phyloP scores from a whole-genome alignment of 345 rosid genomes.

The Gossypium herbaceum region DNA sequence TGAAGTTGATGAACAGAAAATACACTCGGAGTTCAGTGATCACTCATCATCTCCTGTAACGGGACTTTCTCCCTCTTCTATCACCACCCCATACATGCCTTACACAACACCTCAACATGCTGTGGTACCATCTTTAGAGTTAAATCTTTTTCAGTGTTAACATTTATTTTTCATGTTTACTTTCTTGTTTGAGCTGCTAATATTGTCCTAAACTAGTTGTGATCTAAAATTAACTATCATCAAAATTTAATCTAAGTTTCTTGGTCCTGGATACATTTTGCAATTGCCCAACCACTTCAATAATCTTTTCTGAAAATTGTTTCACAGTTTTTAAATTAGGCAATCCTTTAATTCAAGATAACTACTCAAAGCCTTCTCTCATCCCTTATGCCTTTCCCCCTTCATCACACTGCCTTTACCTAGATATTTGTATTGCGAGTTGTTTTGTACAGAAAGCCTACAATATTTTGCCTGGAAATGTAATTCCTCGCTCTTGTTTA shows the following conservation, averaged over 20 bases:
- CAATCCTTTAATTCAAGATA: neutral
- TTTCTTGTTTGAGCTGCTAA: neutral
- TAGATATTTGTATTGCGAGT: too few species aligned
- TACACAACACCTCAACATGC: conserved; percentile 47
- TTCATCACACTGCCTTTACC: too few species aligned
- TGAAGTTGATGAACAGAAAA: conserved; percentile 66
- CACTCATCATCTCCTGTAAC: conserved; percentile 43
- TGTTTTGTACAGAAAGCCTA: too few species aligned
- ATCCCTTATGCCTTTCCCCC: too few species aligned
- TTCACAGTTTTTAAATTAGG: too few species aligned
- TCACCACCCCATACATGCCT: conserved; percentile 46
- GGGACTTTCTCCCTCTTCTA: conserved; percentile 42
- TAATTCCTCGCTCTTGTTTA: neutral
- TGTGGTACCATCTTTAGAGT: conserved; percentile 45
- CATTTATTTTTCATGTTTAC: neutral
- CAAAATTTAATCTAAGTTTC: neutral
- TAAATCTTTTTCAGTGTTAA: conserved; percentile 13
- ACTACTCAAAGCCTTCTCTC: too few species aligned
- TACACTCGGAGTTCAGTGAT: conserved; percentile 42
- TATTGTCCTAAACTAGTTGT: neutral
- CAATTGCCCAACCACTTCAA: neutral
- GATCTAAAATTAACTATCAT: neutral
- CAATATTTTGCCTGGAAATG: too few species aligned
- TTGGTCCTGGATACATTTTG: neutral
- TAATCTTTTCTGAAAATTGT: too few species aligned